phyloP scores from a whole-genome alignment of 1,284 basidiomycete genomes.

The Malassezia dermatis region DNA sequence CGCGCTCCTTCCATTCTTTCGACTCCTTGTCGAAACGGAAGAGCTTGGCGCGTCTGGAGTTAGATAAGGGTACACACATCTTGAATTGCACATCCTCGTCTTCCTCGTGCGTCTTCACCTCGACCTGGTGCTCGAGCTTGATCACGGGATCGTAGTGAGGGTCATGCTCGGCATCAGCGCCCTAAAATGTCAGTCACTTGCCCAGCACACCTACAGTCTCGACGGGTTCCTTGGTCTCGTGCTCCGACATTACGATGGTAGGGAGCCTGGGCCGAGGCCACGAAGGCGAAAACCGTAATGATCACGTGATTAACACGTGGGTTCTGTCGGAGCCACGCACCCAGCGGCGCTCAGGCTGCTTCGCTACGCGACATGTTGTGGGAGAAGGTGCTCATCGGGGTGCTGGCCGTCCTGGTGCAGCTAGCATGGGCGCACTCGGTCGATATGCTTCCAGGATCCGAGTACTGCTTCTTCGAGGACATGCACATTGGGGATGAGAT shows the following conservation, averaged over 20 bases:
- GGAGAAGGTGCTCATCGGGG: not conserved
- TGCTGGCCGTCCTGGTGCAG: slow-evolving; percentile 11
- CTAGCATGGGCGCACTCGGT: slow-evolving; percentile 49
- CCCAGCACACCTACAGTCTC: slow-evolving; percentile 1
- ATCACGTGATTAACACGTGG: slow-evolving; percentile 7
- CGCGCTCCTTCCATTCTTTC: slow-evolving; percentile 93
- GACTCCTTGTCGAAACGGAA: slow-evolving; percentile 79
- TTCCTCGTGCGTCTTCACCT: slow-evolving; percentile 90
- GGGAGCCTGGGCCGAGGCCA: not conserved
- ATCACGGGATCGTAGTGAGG: slow-evolving; percentile 92
- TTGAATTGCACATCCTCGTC: slow-evolving; percentile 90
- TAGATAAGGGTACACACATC: slow-evolving; percentile 59
- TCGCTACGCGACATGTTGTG: slow-evolving; percentile 3
- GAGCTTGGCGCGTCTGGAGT: slow-evolving; percentile 81
- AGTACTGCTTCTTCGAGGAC: slow-evolving; percentile 97
- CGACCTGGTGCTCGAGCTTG: slow-evolving; percentile 89
- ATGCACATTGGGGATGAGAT: slow-evolving; percentile 91
- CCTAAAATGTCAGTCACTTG: not conserved
- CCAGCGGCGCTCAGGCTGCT: not conserved
- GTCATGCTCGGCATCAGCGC: slow-evolving; percentile 72
- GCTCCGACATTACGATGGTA: slow-evolving; percentile 12
- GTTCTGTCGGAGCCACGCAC: not conserved
- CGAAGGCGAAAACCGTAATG: not conserved
- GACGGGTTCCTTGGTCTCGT: slow-evolving; percentile 11
- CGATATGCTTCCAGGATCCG: slow-evolving; percentile 62